Evolutionary conservation across 2,329 filamentous ascomycete species (phyloP).

Genomic region (Penicillium sp.): DNA sequence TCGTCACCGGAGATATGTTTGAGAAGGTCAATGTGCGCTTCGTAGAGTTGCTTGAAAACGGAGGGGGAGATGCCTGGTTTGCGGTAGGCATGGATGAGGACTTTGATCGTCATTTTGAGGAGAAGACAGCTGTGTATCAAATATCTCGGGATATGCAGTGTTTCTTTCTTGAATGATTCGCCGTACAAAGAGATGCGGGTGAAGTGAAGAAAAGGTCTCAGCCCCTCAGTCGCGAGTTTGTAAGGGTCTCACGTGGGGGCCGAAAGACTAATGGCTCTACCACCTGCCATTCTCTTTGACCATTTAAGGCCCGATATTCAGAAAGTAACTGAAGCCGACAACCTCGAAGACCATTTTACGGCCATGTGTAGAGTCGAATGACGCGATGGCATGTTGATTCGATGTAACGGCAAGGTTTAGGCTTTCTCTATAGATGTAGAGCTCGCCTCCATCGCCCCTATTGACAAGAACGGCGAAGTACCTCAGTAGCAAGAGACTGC

Average conservation of each 20-base stretch:
- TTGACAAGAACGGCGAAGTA: too few relatives aligned
- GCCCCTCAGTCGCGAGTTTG: neutral
- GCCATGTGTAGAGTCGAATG: too few relatives aligned
- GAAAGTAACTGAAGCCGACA: too few relatives aligned
- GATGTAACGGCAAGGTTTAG: too few relatives aligned
- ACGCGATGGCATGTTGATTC: too few relatives aligned
- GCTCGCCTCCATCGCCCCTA: too few relatives aligned
- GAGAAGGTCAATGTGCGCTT: constrained; percentile 19
- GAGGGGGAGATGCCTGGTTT: constrained; percentile 21
- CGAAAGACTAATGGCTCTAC: neutral
- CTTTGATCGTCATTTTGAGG: constrained; percentile 5
- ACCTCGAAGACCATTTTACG: too few relatives aligned
- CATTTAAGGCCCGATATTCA: neutral
- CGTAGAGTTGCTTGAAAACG: constrained; percentile 23
- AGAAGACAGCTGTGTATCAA: neutral
- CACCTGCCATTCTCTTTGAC: neutral
- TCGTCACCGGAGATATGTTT: constrained; percentile 17
- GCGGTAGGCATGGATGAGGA: constrained; percentile 17
- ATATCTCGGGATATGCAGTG: neutral
- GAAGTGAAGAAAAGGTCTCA: neutral
- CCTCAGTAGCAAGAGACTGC: too few relatives aligned
- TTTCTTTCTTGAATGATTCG: neutral
- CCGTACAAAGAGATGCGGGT: neutral
- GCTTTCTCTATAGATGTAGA: too few relatives aligned
- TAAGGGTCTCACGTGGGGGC: neutral